These are phyloP conservation scores for Zygnema cylindricum DNA, from an alignment of 139 green algal genomes.

Conservation along the genomic window DNA sequence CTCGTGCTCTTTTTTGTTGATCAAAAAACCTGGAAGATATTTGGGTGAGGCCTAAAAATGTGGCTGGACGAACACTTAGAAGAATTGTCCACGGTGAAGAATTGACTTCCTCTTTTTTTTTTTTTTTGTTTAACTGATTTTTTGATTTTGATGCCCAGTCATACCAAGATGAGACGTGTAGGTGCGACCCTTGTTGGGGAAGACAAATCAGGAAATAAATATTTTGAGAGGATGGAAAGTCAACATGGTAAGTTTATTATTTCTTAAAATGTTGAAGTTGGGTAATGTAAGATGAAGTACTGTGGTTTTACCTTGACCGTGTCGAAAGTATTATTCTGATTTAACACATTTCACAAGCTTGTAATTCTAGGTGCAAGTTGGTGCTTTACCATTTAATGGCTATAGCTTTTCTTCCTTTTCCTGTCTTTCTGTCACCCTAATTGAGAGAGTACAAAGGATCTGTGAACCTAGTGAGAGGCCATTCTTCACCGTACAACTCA, in stretches of 20 bases:
- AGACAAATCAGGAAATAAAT: conserved; percentile 56
- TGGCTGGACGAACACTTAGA: neutral
- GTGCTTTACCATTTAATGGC: neutral
- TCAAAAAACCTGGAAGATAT: neutral
- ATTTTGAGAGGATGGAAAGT: conserved; percentile 51
- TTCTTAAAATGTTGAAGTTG: no score
- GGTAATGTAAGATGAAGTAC: no score
- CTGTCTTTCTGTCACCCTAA: neutral
- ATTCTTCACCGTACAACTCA: neutral
- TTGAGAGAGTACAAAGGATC: neutral
- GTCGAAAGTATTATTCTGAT: no score
- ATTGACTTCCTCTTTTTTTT: neutral
- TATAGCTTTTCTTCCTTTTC: neutral
- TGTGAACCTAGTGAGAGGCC: neutral
- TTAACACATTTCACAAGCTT: no score
- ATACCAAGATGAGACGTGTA: conserved; percentile 39
- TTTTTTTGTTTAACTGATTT: neutral
- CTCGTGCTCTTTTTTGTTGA: neutral
- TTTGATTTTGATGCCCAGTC: conserved; percentile 22
- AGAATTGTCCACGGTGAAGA: neutral
- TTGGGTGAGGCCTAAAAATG: neutral
- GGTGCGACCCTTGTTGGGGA: conserved; percentile 35
- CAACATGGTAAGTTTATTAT: conserved; percentile 41
- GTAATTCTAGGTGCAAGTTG: no score
- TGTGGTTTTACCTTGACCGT: no score